Percentiles rank a stretch among this genome's conserved stretches.
These are phyloP conservation scores for Aureobasidium sp. DNA, from an alignment of 2,329 filamentous ascomycete species.

Conservation along the genomic window DNA sequence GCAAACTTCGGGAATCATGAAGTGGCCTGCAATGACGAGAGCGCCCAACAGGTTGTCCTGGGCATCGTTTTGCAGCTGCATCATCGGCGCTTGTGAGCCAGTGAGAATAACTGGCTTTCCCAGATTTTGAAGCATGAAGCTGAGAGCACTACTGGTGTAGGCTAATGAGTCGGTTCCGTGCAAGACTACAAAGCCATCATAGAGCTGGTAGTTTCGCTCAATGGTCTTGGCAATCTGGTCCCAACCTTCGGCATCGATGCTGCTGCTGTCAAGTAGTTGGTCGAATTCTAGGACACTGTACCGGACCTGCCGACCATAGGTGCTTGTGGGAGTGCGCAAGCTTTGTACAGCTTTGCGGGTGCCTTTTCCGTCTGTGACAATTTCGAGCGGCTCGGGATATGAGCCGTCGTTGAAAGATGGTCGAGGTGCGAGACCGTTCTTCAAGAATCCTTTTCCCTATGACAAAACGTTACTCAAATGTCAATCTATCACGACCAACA, in stretches of 20 bases:
- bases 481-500: background rate
- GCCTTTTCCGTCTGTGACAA: slow-evolving; percentile 42
- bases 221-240: slow-evolving; percentile 73
- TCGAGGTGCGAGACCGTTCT: slow-evolving; percentile 71
- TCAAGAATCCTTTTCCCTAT: slow-evolving; percentile 58
- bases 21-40: slow-evolving; percentile 82
- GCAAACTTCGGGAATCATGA: slow-evolving; percentile 86
- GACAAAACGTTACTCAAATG: background rate
- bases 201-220: slow-evolving; percentile 75
- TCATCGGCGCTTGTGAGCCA: slow-evolving; percentile 63
- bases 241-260: slow-evolving; percentile 81
- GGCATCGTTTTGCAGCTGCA: slow-evolving; percentile 82
- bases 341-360: slow-evolving; percentile 51
- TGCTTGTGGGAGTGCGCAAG: slow-evolving; percentile 69
- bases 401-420: slow-evolving; percentile 79
- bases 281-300: slow-evolving; percentile 81
- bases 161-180: slow-evolving; percentile 84
- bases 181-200: slow-evolving; percentile 83
- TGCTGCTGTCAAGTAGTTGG: slow-evolving; percentile 78
- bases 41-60: slow-evolving; percentile 84
- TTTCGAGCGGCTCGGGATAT: slow-evolving; percentile 45
- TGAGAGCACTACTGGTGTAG: slow-evolving; percentile 82
- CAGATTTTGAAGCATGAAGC: slow-evolving; percentile 86
- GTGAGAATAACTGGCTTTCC: slow-evolving; percentile 89
- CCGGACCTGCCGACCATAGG: slow-evolving; percentile 71